A percentile compares a stretch with the other conserved stretches of the same genome.
Evolutionary conservation across 176 grass and related monocot species (phyloP).

Genomic region (Zoysia japonica): DNA sequence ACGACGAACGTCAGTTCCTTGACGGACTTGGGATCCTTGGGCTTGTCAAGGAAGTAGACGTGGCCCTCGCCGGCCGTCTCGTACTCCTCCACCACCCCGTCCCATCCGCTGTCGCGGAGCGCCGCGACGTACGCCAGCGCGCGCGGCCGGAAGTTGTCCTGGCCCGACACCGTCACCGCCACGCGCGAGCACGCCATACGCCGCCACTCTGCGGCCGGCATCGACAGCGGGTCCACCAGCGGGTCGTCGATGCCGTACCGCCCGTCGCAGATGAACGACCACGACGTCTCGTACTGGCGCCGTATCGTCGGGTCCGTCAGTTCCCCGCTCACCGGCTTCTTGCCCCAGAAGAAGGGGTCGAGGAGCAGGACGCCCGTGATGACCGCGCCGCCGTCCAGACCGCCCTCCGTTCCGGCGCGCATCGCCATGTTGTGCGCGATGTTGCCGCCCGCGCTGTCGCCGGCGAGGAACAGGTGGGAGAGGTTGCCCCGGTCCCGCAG

Average conservation of each 20-base stretch:
- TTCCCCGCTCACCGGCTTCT: constrained; percentile 61
- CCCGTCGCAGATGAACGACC: constrained; percentile 59
- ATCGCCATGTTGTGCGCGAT: constrained; percentile 65
- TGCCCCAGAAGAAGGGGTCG: constrained; percentile 75
- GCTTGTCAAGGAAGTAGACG: constrained; percentile 58
- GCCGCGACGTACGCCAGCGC: constrained; percentile 53
- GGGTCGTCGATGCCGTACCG: constrained; percentile 64
- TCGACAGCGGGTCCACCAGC: constrained; percentile 56
- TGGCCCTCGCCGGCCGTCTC: constrained; percentile 69
- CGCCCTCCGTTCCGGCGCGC: constrained; percentile 19
- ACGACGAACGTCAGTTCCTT: constrained; percentile 52
- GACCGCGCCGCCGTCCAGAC: constrained; percentile 31
- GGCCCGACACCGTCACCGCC: constrained; percentile 55
- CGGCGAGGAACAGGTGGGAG: constrained; percentile 57
- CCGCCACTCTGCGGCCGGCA: constrained; percentile 28
- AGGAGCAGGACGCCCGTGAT: constrained; percentile 58
- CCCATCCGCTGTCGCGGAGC: constrained; percentile 61
- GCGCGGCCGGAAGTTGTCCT: constrained; percentile 57
- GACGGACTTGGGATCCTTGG: constrained; percentile 41
- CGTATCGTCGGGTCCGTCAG: constrained; percentile 46
- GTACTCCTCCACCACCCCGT: constrained; percentile 50
- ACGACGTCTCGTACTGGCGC: constrained; percentile 57
- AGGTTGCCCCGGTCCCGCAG: constrained; percentile 55
- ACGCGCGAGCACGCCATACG: constrained; percentile 44
- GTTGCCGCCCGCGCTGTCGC: constrained; percentile 80